Conservation (phyloP, 2,329 filamentous ascomycete species). For the Calonectria montana region DNA sequence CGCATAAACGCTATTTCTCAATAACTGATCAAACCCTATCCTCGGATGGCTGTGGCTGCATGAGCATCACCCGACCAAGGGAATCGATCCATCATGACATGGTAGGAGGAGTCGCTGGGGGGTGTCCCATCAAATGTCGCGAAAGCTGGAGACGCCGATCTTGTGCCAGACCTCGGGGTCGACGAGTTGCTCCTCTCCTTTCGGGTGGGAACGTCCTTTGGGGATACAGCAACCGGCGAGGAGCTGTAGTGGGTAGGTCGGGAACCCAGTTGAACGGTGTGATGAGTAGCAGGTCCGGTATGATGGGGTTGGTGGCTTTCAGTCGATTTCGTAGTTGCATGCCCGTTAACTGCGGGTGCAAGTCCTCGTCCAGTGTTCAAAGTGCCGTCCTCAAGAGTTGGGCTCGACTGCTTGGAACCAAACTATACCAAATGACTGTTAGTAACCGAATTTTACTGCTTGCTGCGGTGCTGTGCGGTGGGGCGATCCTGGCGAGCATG, state of each 20-base stretch:
- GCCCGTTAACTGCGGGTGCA: constrained; percentile 13
- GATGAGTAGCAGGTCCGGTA: constrained; percentile 54
- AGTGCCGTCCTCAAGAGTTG: constrained; percentile 62
- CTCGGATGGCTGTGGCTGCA: constrained; percentile 60
- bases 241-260: constrained; percentile 32
- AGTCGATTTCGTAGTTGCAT: constrained; percentile 23
- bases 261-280: constrained; percentile 49
- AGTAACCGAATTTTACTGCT: constrained; percentile 48
- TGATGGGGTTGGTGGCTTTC: constrained; percentile 42
- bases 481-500: constrained; percentile 34
- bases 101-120: constrained; percentile 53
- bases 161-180: constrained; percentile 48
- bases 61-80: constrained; percentile 61
- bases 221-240: constrained; percentile 33
- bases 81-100: constrained; percentile 56
- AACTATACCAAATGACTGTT: constrained; percentile 61
- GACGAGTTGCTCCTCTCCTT: constrained; percentile 36
- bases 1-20: constrained; percentile 25
- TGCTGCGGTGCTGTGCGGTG: constrained; percentile 31
- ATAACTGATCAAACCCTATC: constrained; percentile 44
- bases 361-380: constrained; percentile 50
- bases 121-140: constrained; percentile 60
- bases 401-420: constrained; percentile 68
- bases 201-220: constrained; percentile 41
- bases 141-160: constrained; percentile 60